Evolutionary conservation across 257 asterid genomes (phyloP), one percentile per base, ranked within the genome.

Genomic region (Nemophila menziesii): DNA sequence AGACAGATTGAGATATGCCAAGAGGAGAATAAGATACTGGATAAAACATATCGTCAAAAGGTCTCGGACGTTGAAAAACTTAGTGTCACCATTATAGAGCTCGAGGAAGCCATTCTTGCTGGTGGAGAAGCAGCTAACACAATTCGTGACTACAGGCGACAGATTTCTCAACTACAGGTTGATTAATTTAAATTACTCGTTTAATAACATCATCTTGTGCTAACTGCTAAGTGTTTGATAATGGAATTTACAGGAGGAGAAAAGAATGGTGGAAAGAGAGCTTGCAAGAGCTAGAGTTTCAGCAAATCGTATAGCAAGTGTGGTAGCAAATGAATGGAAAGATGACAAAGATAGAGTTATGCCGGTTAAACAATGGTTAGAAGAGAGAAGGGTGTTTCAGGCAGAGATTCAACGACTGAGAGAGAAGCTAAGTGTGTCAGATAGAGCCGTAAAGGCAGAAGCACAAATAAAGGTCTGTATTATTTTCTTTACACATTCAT

Each of bases 281-380:
- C 86, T 89, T 37, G 81, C 93, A 57, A 69, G 97, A 65, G 55
- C 61, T 6, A 83, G 78, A 75, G 92, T 89, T 47, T 75, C 92
- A 49, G 97, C 86, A 16, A 83, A 72, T 52, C 71, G 97, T 38
- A 61, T 80, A 39, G 97, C 95, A 43, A 61, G 65, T 1, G 74
- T 71, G 20, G 89, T 80, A 59, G 97, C 97, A 40, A 89, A 84
- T 23, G 95, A 89, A 55, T 89, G 97, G 97, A 89, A 89, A 63
- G 92, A 80, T 46, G 97, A 80, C 37, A 89, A 75, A 16, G 80
- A 72, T 69, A 80, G 61, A 68, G 90, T 89, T 37, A 89, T 87
- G 92, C 97, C 97, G 17, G 89, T 83, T 43, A 87, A 69, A 65
- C 95, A 87, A 56, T 87, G 97, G 97, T 67, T 83, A 37, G 92